These are phyloP conservation scores for Cutaneotrichosporon sp. DNA, from an alignment of 1,284 basidiomycete species.

Conservation along the genomic window DNA sequence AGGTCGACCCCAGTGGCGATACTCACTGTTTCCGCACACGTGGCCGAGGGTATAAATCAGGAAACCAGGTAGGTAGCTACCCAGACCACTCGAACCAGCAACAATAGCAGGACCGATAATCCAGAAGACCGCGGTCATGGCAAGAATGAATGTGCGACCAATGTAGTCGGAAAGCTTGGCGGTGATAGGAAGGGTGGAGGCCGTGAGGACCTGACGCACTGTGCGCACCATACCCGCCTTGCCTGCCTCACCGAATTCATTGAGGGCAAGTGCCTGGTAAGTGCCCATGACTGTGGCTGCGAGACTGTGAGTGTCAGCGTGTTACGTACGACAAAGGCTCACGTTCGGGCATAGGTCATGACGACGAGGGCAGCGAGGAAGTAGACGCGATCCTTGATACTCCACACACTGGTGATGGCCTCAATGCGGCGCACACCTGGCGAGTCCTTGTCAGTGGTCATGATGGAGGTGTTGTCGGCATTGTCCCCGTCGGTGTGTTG, in stretches of 20 bases:
- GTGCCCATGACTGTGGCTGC: slow-evolving; percentile 7
- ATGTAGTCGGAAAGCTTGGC: slow-evolving; percentile 47
- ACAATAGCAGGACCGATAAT: slow-evolving; percentile 46
- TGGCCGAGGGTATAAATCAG: slow-evolving; percentile 31
- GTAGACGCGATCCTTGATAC: neutral
- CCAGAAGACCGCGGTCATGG: slow-evolving; percentile 45
- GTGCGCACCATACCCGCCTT: slow-evolving; percentile 41
- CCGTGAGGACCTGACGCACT: slow-evolving; percentile 36
- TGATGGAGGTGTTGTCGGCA: neutral
- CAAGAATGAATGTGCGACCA: slow-evolving; percentile 46
- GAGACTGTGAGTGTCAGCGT: too few species aligned
- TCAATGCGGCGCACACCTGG: slow-evolving; percentile 19
- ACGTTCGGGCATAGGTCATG: slow-evolving; percentile 7
- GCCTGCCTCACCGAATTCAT: slow-evolving; percentile 21
- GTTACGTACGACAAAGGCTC: too few species aligned
- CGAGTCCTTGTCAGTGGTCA: slow-evolving; percentile 7
- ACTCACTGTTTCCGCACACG: slow-evolving; percentile 17
- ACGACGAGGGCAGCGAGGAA: slow-evolving; percentile 11
- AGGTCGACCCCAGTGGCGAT: too few species aligned
- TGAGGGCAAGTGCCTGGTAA: slow-evolving; percentile 26
- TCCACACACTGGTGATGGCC: slow-evolving; percentile 11
- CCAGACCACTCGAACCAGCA: slow-evolving; percentile 38
- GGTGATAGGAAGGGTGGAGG: slow-evolving; percentile 37
- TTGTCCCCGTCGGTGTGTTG: neutral
- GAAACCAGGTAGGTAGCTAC: slow-evolving; percentile 44